These are phyloP conservation scores for Crithidia fasciculata DNA, from an alignment of 208 protist genomes.

Conservation along the genomic window DNA sequence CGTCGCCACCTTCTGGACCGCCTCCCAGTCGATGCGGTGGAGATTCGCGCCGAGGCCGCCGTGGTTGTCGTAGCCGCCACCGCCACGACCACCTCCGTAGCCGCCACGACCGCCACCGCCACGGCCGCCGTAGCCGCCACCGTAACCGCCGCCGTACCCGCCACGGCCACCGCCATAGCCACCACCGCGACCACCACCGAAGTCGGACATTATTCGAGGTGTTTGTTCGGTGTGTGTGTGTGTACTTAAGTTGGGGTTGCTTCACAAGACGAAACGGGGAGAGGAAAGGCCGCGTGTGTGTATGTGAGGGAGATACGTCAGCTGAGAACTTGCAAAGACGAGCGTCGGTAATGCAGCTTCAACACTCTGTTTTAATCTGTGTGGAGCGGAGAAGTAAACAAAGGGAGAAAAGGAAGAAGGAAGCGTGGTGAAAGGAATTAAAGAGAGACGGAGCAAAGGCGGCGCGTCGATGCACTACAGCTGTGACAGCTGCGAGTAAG, in stretches of 20 bases:
- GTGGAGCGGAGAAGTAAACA: neutral
- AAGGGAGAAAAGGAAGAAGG: neutral
- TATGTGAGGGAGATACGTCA: too few species aligned
- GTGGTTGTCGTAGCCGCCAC: constrained; percentile 36
- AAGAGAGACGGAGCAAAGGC: too few species aligned
- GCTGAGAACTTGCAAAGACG: too few species aligned
- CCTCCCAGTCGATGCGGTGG: constrained; percentile 67
- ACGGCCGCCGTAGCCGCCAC: constrained; percentile 16
- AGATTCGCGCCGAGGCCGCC: constrained; percentile 68
- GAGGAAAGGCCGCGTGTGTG: too few species aligned
- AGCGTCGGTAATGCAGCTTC: too few species aligned
- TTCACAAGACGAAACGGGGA: too few species aligned
- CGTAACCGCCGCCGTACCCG: constrained; percentile 25
- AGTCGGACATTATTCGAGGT: constrained; percentile 27
- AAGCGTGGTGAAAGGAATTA: too few species aligned
- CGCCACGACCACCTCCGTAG: constrained; percentile 13
- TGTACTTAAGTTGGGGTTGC: too few species aligned
- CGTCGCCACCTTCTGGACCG: constrained; percentile 70
- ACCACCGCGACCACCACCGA: constrained; percentile 12
- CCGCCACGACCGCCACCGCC: constrained; percentile 21
- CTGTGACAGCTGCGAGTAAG: too few species aligned
- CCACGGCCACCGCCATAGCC: constrained; percentile 16
- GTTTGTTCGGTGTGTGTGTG: neutral
- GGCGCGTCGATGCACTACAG: too few species aligned
- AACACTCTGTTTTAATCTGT: neutral